Base-by-base conservation (phyloP, 371 early-diverging fungal species). In the Chytridium lagenaria region DNA sequence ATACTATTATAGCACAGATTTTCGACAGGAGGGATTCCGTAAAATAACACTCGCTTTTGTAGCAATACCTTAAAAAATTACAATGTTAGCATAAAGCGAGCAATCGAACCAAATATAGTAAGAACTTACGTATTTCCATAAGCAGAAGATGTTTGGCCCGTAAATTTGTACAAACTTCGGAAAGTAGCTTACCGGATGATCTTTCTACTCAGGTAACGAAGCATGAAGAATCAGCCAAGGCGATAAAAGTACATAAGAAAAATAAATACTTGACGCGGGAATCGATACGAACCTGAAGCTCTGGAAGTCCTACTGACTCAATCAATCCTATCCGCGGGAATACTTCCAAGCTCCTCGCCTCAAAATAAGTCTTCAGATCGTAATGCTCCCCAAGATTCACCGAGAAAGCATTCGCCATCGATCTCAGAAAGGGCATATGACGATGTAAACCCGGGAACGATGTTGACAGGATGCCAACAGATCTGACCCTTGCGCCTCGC, bases 111-210 rank as follows among this genome's bases (percentile, higher is more conserved):
- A n/a, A n/a, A n/a, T n/a, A n/a, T n/a, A n/a, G n/a, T n/a, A n/a
- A n/a, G 5, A 15, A 5, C 68, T 59, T 63, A 73, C 74, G 55
- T 66, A 69, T 66, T 74, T 74, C 75, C 75, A 74, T 1, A 74
- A 52, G 26, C 39, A 23, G 38, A 74, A 74, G 23, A 74, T 36
- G 30, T 59, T 64, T 28, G 50, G 39, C 15, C 70, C 75, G 50
- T 71, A 74, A 19, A 49, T 26, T 5, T 70, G 33, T 5, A 65
- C 26, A 33, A 74, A 70, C 2, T 64, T 37, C 26, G 64, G 66
- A 40, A 74, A 74, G 40, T n/a, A 65, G 12, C 26, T 26, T 1
- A 74, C 51, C 1, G 75, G 70, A 37, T 70, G 69, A 19, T 74
- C 57, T n/a, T 38, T 39, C 75, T 74, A 31, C 23, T 2, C 10